Percentiles rank a stretch among this genome's conserved stretches.
Evolutionary conservation across 2,329 filamentous ascomycete species (phyloP).

Genomic region (Penicillium sclerotiorum): DNA sequence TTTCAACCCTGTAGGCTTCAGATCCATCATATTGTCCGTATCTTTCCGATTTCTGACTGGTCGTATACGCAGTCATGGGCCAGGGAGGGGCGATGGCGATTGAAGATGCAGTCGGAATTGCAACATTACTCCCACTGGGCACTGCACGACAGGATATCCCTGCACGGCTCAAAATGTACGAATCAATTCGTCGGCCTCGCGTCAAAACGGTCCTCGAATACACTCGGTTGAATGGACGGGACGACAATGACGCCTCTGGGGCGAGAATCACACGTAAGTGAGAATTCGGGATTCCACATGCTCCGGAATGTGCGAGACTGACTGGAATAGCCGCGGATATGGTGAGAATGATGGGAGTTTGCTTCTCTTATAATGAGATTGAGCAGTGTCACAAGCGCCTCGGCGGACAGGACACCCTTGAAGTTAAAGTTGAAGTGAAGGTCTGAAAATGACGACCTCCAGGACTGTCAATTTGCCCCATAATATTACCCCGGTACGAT

Average conservation of each 20-base stretch:
- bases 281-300: no score
- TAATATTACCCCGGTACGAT: no score
- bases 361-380: slow-evolving; percentile 25
- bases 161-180: slow-evolving; percentile 21
- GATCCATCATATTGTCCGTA: background rate
- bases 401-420: no score
- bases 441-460: no score
- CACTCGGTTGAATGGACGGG: slow-evolving; percentile 26
- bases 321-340: slow-evolving; percentile 26
- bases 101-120: slow-evolving; percentile 34
- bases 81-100: slow-evolving; percentile 38
- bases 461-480: no score
- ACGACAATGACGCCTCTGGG: slow-evolving; percentile 20
- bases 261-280: slow-evolving; percentile 21
- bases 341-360: slow-evolving; percentile 24
- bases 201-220: slow-evolving; percentile 23
- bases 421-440: no score
- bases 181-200: slow-evolving; percentile 21
- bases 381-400: background rate
- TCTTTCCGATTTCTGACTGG: background rate
- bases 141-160: slow-evolving; percentile 20
- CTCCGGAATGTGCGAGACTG: no score
- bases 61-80: slow-evolving; percentile 35
- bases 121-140: slow-evolving; percentile 27
- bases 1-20: slow-evolving; percentile 55